These are phyloP conservation scores for Boletus subcaerulescens DNA, from an alignment of 768 basidiomycete species.

Conservation along the genomic window DNA sequence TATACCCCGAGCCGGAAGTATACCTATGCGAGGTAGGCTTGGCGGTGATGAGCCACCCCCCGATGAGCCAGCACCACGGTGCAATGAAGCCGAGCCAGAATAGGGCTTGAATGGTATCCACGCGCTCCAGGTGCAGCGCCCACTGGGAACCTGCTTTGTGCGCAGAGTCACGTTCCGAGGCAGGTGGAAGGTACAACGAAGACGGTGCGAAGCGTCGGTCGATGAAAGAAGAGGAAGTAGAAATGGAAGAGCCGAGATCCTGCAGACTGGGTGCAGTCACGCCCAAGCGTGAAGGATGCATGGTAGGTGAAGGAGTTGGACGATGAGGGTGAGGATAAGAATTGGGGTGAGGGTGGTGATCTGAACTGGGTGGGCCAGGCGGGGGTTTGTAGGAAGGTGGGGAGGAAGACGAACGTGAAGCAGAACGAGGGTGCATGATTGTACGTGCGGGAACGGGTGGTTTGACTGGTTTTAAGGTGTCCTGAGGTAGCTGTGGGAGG, in stretches of 20 bases:
- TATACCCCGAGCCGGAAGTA: not conserved
- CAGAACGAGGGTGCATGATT: slow-evolving; percentile 12
- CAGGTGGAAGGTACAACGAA: slow-evolving; percentile 33
- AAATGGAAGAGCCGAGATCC: slow-evolving; percentile 25
- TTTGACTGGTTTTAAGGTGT: slow-evolving; percentile 7
- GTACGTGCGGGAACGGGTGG: slow-evolving; percentile 22
- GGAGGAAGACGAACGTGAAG: slow-evolving; percentile 17
- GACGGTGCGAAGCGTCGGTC: slow-evolving; percentile 49
- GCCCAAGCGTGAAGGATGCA: slow-evolving; percentile 10
- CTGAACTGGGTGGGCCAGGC: slow-evolving; percentile 15
- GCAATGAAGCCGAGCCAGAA: slow-evolving; percentile 75
- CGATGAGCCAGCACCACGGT: slow-evolving; percentile 74
- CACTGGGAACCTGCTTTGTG: slow-evolving; percentile 13
- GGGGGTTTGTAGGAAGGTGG: slow-evolving; percentile 27
- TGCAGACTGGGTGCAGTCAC: slow-evolving; percentile 27
- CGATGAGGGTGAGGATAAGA: slow-evolving; percentile 13
- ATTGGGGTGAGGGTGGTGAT: slow-evolving; percentile 12
- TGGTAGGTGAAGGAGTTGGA: slow-evolving; percentile 3
- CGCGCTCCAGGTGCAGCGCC: slow-evolving; percentile 8
- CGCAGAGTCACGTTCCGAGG: slow-evolving; percentile 33
- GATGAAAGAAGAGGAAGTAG: slow-evolving; percentile 51
- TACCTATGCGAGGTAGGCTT: slow-evolving; percentile 15
- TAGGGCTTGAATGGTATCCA: slow-evolving; percentile 49
- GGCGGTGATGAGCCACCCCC: slow-evolving; percentile 60
- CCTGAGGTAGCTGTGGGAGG: not conserved